Evolutionary conservation across 176 grass and related monocot species (phyloP).

Genomic region (Urochloa ruziziensis): DNA sequence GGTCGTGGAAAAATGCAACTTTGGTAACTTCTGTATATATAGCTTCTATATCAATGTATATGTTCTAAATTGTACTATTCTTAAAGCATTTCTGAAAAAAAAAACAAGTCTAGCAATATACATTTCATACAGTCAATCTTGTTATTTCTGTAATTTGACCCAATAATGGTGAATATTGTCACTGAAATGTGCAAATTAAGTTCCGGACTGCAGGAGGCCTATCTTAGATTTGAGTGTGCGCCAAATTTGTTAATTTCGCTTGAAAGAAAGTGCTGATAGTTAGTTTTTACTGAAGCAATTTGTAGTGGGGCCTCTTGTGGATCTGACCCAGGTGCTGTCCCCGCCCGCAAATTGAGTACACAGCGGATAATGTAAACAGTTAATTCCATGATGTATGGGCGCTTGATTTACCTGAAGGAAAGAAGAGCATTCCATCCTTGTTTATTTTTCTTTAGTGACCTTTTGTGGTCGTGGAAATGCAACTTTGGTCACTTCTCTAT

Average conservation of each 20-base stretch:
- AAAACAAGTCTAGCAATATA: too few species aligned
- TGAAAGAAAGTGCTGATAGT: background rate
- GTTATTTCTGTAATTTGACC: background rate
- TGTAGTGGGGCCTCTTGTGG: too few species aligned
- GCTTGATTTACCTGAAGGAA: too few species aligned
- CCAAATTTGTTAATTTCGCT: background rate
- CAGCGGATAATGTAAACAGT: background rate
- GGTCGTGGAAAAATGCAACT: too few species aligned
- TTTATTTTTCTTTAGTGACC: too few species aligned
- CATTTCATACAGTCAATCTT: too few species aligned
- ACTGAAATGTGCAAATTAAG: background rate
- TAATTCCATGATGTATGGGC: background rate
- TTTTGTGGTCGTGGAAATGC: too few species aligned
- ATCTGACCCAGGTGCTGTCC: background rate
- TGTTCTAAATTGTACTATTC: too few species aligned
- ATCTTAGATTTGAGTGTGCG: background rate
- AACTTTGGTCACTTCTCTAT: too few species aligned
- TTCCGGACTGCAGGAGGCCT: background rate
- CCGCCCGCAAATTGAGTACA: background rate
- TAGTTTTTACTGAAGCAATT: background rate
- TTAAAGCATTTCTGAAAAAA: too few species aligned
- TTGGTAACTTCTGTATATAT: too few species aligned
- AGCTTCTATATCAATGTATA: too few species aligned
- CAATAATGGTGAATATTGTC: background rate
- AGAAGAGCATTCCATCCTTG: background rate